These are phyloP conservation scores for Cryptococcus maquisensis DNA, from an alignment of 1,284 basidiomycete genomes.

Conservation along the genomic window DNA sequence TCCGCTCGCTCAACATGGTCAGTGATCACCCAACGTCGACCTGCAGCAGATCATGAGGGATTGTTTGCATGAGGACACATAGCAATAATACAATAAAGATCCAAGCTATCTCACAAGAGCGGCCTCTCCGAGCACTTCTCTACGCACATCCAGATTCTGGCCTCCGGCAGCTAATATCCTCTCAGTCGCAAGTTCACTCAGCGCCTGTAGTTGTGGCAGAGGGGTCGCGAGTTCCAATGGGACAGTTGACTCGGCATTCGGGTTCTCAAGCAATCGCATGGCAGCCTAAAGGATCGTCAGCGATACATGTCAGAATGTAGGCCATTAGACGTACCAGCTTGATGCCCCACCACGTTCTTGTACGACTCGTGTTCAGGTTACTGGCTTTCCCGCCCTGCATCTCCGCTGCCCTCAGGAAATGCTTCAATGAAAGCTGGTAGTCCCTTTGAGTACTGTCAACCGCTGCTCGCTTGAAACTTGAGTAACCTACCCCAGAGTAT, in stretches of 20 bases:
- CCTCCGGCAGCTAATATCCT: constrained; percentile 51
- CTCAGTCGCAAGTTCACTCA: constrained; percentile 70
- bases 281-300: constrained; percentile 53
- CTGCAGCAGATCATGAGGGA: no score
- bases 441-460: constrained; percentile 43
- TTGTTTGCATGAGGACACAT: no score
- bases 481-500: constrained; percentile 38
- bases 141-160: constrained; percentile 16
- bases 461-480: not conserved
- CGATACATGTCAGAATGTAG: not conserved
- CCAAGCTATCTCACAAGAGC: not conserved
- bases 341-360: constrained; percentile 73
- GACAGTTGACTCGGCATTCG: constrained; percentile 48
- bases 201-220: constrained; percentile 53
- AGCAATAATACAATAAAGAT: no score
- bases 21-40: no score
- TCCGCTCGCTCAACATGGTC: no score
- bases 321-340: constrained; percentile 61
- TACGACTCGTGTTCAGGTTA: constrained; percentile 20
- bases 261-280: constrained; percentile 53
- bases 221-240: constrained; percentile 58
- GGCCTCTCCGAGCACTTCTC: constrained; percentile 41
- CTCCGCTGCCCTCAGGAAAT: constrained; percentile 74
- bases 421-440: constrained; percentile 71
- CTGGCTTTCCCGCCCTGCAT: constrained; percentile 60